These are phyloP conservation scores for Curvularia lunata DNA, from an alignment of 2,329 filamentous ascomycete species.

Conservation along the genomic window DNA sequence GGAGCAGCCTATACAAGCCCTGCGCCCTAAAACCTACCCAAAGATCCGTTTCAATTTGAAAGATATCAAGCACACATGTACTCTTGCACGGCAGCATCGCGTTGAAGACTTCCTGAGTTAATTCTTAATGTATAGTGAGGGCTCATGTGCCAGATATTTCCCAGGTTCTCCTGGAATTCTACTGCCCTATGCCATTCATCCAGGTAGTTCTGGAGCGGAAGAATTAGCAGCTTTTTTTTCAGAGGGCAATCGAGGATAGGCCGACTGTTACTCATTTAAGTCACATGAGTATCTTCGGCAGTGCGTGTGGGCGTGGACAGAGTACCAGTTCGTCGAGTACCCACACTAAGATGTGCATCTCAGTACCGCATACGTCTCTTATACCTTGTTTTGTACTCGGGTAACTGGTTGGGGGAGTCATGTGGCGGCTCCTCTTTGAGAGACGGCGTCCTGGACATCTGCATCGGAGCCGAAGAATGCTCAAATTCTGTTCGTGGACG, in stretches of 20 bases:
- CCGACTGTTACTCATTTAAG: background rate
- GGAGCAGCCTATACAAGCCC: slow-evolving; percentile 17
- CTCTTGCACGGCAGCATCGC: slow-evolving; percentile 9
- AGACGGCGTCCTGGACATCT: background rate
- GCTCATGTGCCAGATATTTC: slow-evolving; percentile 7
- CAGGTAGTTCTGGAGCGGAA: no score
- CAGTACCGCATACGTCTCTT: background rate
- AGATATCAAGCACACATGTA: slow-evolving; percentile 20
- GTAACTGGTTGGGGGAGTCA: background rate
- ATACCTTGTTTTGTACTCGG: background rate
- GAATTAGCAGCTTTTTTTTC: slow-evolving; percentile 3
- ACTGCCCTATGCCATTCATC: background rate
- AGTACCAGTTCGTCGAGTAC: background rate
- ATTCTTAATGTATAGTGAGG: slow-evolving; percentile 7
- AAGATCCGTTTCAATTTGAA: slow-evolving; percentile 12
- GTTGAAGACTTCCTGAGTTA: slow-evolving; percentile 3
- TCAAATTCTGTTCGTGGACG: slow-evolving; percentile 21
- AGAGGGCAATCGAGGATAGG: slow-evolving; percentile 14
- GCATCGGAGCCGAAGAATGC: slow-evolving; percentile 14
- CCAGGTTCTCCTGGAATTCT: slow-evolving; percentile 6
- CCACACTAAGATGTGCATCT: background rate
- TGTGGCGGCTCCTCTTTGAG: background rate
- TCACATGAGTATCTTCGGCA: no score
- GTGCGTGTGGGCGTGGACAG: background rate
- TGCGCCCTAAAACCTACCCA: slow-evolving; percentile 6